These are phyloP conservation scores for Thermothielavioides terrestris DNA, from an alignment of 495 filamentous ascomycete genomes.

Conservation along the genomic window DNA sequence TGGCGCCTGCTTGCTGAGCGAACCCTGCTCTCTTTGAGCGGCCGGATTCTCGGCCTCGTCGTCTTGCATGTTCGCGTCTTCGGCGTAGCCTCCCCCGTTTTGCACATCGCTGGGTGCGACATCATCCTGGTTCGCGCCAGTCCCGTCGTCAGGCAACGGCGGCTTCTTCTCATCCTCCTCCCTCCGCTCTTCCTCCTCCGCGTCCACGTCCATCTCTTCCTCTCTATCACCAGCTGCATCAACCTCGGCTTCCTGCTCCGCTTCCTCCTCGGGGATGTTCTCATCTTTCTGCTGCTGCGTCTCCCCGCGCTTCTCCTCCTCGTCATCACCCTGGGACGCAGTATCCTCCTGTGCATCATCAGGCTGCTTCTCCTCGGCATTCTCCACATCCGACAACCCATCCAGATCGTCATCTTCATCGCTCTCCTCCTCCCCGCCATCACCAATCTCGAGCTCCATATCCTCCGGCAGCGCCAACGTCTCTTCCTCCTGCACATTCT, in stretches of 20 bases:
- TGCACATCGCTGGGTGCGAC: constrained; percentile 58
- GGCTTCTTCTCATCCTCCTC: constrained; percentile 27
- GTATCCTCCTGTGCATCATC: constrained; percentile 13
- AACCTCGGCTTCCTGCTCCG: constrained; percentile 25
- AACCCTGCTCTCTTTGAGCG: constrained; percentile 40
- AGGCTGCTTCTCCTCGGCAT: constrained; percentile 16
- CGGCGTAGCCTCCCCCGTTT: constrained; percentile 48
- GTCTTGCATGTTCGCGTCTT: constrained; percentile 40
- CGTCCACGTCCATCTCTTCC: constrained; percentile 33
- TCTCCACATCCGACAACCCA: constrained; percentile 42
- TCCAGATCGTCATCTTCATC: constrained; percentile 48
- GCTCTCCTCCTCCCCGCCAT: constrained; percentile 37
- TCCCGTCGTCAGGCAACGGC: constrained; percentile 36
- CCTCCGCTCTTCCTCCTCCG: constrained; percentile 23
- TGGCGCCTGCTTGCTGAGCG: constrained; percentile 39
- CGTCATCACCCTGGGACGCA: constrained; percentile 8
- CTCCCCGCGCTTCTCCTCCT: constrained; percentile 20
- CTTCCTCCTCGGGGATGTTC: constrained; percentile 19
- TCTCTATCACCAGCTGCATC: constrained; percentile 27
- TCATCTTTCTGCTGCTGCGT: constrained; percentile 44
- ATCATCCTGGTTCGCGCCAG: constrained; percentile 52
- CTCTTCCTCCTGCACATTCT: constrained; percentile 55
- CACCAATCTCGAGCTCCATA: constrained; percentile 57
- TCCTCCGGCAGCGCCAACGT: constrained; percentile 59
- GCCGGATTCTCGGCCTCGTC: constrained; percentile 35